These are phyloP conservation scores for Beta lomatogona DNA, from an alignment of 179 eudicot genomes.

Conservation along the genomic window DNA sequence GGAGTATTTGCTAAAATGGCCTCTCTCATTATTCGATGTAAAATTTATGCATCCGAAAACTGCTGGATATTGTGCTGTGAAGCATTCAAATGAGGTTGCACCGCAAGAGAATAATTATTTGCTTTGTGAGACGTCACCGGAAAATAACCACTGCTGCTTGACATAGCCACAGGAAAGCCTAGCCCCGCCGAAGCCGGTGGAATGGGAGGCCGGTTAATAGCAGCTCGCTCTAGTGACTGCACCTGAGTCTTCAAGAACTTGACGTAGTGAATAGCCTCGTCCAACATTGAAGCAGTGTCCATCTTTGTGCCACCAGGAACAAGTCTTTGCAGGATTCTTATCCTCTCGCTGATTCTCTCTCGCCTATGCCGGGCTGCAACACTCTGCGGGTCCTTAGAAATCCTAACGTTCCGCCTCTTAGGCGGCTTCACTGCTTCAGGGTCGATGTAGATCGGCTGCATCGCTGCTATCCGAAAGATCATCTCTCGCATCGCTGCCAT, in stretches of 20 bases:
- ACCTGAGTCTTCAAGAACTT: slow-evolving; percentile 88
- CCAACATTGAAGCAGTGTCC: slow-evolving; percentile 97
- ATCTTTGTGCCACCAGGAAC: slow-evolving; percentile 96
- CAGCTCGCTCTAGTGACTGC: slow-evolving; percentile 65
- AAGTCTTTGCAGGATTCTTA: slow-evolving; percentile 79
- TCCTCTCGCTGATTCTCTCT: slow-evolving; percentile 86
- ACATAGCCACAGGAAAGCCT: slow-evolving; percentile 25
- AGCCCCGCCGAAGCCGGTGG: slow-evolving; percentile 48
- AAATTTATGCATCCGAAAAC: slow-evolving; percentile 22
- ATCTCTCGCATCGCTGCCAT: slow-evolving; percentile 96
- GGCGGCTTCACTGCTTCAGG: slow-evolving; percentile 93
- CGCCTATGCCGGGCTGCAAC: slow-evolving; percentile 86
- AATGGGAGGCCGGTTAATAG: slow-evolving; percentile 31
- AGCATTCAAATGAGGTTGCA: not conserved
- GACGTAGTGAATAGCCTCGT: slow-evolving; percentile 91
- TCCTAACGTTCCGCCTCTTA: slow-evolving; percentile 80
- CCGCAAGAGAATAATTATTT: not conserved
- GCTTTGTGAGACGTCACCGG: slow-evolving; percentile 7
- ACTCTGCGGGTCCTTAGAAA: slow-evolving; percentile 89
- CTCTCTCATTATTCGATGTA: not conserved
- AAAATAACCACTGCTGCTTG: slow-evolving; percentile 17
- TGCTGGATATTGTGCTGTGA: slow-evolving; percentile 11
- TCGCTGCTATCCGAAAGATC: slow-evolving; percentile 91
- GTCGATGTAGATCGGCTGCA: slow-evolving; percentile 96
- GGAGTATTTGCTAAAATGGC: too few species aligned